phyloP scores from a whole-genome alignment of 192 early-diverging fungal genomes.

The Mortierella antarctica region DNA sequence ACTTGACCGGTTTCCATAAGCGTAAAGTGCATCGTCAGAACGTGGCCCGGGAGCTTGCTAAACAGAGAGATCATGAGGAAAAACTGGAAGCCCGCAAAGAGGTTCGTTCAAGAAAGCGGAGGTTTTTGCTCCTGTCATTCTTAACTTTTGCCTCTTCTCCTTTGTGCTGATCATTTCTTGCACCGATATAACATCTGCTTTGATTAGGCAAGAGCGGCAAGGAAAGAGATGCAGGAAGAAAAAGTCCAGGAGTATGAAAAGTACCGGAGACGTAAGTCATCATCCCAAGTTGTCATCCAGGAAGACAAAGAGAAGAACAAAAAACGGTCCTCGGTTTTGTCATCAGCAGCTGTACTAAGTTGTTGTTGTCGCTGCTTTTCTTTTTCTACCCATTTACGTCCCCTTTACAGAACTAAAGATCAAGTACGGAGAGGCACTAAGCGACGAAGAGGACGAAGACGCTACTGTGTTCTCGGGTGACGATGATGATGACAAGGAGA shows the following conservation, averaged over 20 bases:
- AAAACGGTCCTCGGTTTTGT: too few species aligned
- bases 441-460: constrained; percentile 51
- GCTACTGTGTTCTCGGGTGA: constrained; percentile 52
- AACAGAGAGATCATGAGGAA: constrained; percentile 61
- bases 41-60: constrained; percentile 61
- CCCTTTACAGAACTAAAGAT: constrained; percentile 36
- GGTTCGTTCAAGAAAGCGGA: constrained; percentile 26
- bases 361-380: neutral
- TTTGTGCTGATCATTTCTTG: neutral
- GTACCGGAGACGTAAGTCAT: constrained; percentile 52
- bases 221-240: constrained; percentile 66
- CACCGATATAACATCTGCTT: too few species aligned
- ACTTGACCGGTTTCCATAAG: constrained; percentile 83
- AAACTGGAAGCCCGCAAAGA: constrained; percentile 66
- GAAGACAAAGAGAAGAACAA: too few species aligned
- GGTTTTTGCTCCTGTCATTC: neutral
- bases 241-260: constrained; percentile 63
- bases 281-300: neutral
- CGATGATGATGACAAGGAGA: constrained; percentile 27
- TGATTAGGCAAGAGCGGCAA: constrained; percentile 48
- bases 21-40: constrained; percentile 77
- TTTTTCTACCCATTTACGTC: neutral
- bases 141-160: neutral
- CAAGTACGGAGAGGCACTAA: constrained; percentile 45
- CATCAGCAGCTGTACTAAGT: too few species aligned